Conservation (phyloP, 306 rosid species). For the Astragalus membranaceus region DNA sequence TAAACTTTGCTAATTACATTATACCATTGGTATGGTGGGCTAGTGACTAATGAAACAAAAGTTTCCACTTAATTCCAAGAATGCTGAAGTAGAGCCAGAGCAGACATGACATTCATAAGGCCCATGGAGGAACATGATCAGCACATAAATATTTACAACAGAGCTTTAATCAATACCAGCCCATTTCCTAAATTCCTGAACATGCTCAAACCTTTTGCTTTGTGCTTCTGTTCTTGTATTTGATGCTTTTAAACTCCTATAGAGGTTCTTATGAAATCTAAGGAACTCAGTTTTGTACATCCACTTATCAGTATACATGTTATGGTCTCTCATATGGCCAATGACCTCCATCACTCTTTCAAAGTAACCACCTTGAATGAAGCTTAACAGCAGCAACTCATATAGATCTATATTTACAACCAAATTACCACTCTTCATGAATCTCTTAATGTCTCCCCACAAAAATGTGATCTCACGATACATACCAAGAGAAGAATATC, state of each 20-base stretch:
- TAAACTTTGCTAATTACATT: background rate
- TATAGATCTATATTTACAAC: slow-evolving; percentile 49
- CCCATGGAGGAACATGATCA: background rate
- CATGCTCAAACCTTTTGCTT: slow-evolving; percentile 57
- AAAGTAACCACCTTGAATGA: slow-evolving; percentile 81
- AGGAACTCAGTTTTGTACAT: slow-evolving; percentile 70
- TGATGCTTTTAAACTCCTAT: slow-evolving; percentile 56
- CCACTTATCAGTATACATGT: slow-evolving; percentile 59
- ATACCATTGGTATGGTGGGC: background rate
- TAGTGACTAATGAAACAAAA: background rate
- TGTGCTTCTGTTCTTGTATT: slow-evolving; percentile 74
- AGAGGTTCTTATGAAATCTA: slow-evolving; percentile 71
- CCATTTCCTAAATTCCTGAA: slow-evolving; percentile 68
- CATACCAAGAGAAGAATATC: slow-evolving; percentile 68
- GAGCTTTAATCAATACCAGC: slow-evolving; percentile 38
- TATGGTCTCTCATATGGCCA: slow-evolving; percentile 48
- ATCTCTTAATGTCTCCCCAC: slow-evolving; percentile 93
- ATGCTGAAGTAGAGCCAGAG: background rate
- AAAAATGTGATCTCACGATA: slow-evolving; percentile 57
- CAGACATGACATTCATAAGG: background rate
- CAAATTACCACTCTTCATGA: slow-evolving; percentile 32
- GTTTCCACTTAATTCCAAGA: background rate
- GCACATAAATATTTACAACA: background rate
- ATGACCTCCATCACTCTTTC: slow-evolving; percentile 89
- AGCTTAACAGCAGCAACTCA: slow-evolving; percentile 60